Evolutionary conservation across 257 asterid species (phyloP).

Genomic region (Ligustrum vulgare): DNA sequence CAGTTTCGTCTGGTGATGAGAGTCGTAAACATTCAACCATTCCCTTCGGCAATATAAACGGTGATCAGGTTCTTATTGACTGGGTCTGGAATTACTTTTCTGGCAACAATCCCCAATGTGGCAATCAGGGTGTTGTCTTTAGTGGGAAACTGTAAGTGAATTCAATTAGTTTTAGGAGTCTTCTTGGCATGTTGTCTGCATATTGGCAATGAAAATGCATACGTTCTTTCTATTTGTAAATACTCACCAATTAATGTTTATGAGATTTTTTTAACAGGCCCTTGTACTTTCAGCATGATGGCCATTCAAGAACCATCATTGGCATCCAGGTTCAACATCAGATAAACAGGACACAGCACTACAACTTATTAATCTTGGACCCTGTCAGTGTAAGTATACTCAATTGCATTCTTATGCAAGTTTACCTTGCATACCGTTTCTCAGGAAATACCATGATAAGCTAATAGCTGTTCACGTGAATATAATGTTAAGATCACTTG

Average conservation of each 20-base stretch:
- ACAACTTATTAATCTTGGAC: conserved; percentile 73
- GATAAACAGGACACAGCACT: conserved; percentile 53
- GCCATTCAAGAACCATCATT: conserved; percentile 89
- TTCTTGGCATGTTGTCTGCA: conserved; percentile 1
- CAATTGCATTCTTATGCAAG: conserved; percentile 15
- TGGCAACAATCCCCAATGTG: conserved; percentile 38
- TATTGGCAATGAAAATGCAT: neutral
- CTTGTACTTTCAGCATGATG: conserved; percentile 89
- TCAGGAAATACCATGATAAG: neutral
- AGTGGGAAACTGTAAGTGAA: conserved; percentile 75
- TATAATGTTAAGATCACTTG: neutral
- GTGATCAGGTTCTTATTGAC: conserved; percentile 59
- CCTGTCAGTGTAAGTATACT: conserved; percentile 70
- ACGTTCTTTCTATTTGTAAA: neutral
- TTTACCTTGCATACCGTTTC: conserved; percentile 3
- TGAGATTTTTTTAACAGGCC: conserved; percentile 58
- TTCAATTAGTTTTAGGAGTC: conserved; percentile 10
- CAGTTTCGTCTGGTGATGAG: conserved; percentile 27
- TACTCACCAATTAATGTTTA: neutral
- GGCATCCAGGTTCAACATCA: conserved; percentile 76
- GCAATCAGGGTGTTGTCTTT: conserved; percentile 51
- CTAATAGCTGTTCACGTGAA: conserved; percentile 7
- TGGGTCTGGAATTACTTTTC: conserved; percentile 93
- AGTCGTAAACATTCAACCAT: conserved; percentile 19
- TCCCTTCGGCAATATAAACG: conserved; percentile 37